phyloP scores from a whole-genome alignment of 2,329 filamentous ascomycete genomes.

The Elsinoe fawcettii region DNA sequence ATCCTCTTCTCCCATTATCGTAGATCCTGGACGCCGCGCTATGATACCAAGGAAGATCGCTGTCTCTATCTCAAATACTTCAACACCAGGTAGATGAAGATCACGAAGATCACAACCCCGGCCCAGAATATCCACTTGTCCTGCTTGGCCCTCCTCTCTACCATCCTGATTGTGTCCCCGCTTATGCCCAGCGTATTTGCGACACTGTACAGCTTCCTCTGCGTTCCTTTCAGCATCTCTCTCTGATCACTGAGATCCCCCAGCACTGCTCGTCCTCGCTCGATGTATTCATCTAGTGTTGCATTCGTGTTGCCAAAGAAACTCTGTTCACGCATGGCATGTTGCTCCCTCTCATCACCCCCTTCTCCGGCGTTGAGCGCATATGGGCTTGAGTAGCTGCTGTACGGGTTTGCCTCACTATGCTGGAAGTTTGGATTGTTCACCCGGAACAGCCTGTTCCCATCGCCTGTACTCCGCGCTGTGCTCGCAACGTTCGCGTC shows the following conservation, averaged over 20 bases:
- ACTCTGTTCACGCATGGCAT: conserved; percentile 79
- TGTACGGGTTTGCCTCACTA: conserved; percentile 34
- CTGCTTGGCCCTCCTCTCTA: conserved; percentile 82
- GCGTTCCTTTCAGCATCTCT: conserved; percentile 91
- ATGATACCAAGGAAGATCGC: neutral
- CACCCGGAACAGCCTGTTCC: conserved; percentile 32
- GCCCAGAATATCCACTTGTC: conserved; percentile 98
- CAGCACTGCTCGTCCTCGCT: conserved; percentile 80
- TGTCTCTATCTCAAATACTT: conserved; percentile 65
- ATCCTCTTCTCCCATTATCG: neutral
- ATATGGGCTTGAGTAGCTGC: conserved; percentile 30
- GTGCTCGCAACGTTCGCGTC: conserved; percentile 39
- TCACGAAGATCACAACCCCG: conserved; percentile 77
- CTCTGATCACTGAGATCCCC: conserved; percentile 82
- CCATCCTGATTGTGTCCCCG: conserved; percentile 94
- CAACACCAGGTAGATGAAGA: conserved; percentile 86
- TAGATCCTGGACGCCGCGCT: conserved; percentile 14
- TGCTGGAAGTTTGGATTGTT: conserved; percentile 30
- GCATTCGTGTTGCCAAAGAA: conserved; percentile 77
- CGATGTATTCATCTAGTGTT: conserved; percentile 89
- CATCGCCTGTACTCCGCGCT: conserved; percentile 23
- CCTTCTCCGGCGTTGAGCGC: conserved; percentile 22
- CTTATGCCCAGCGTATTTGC: conserved; percentile 90
- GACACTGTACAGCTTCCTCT: conserved; percentile 81
- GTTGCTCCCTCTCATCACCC: conserved; percentile 53